Evolutionary conservation across 75 land plant species (phyloP).

Genomic region (Pinus taeda): DNA sequence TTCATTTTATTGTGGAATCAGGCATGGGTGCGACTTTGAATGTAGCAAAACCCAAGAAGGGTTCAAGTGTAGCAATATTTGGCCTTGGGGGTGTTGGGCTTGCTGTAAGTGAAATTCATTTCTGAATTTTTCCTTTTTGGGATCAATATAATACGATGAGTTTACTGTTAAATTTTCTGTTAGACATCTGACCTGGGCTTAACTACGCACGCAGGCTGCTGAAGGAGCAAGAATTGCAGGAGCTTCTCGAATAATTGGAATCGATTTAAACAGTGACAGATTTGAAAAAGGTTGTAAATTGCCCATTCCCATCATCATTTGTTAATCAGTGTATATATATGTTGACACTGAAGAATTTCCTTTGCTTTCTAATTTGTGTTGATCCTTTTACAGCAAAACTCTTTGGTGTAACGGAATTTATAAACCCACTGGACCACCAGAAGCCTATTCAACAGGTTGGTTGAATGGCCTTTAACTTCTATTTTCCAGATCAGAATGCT

Average conservation of each 20-base stretch:
- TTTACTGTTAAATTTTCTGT: background rate
- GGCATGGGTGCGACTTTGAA: constrained; percentile 41
- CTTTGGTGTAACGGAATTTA: constrained; percentile 26
- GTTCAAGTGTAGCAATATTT: too few relatives aligned
- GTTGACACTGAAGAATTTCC: background rate
- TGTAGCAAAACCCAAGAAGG: too few relatives aligned
- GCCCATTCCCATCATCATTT: background rate
- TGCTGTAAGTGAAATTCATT: background rate
- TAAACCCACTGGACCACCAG: constrained; percentile 35
- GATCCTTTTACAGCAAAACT: constrained; percentile 29
- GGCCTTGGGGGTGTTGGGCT: too few relatives aligned
- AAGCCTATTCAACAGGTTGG: constrained; percentile 50
- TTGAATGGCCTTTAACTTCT: background rate
- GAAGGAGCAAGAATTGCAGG: too few relatives aligned
- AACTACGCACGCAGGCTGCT: constrained; percentile 11
- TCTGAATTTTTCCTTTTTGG: background rate
- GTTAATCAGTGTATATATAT: background rate
- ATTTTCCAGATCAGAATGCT: too few relatives aligned
- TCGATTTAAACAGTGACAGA: too few relatives aligned
- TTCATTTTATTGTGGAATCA: background rate
- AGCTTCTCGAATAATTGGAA: too few relatives aligned
- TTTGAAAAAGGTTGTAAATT: constrained; percentile 1
- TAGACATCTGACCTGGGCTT: background rate
- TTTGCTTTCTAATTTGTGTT: background rate
- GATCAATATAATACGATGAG: background rate